These are phyloP conservation scores for Epithemia pelagica DNA, from an alignment of 108 stramenopile species.

Conservation along the genomic window DNA sequence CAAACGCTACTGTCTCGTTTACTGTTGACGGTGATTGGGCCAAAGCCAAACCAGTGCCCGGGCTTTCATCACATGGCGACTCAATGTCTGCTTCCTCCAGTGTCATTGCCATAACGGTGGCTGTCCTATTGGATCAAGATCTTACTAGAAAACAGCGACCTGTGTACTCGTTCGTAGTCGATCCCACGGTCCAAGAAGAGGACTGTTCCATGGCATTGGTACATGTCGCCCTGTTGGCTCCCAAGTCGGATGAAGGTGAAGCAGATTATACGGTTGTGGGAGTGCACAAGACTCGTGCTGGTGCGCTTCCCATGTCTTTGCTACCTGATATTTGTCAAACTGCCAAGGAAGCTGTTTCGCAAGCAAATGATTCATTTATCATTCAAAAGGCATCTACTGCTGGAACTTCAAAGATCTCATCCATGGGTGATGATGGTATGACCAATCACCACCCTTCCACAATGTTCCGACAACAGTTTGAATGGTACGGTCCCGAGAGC, in stretches of 20 bases:
- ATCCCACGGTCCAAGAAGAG: not conserved
- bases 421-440: too few species aligned
- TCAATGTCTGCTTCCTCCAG: too few species aligned
- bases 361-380: not conserved
- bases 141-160: not conserved
- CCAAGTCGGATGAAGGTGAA: too few species aligned
- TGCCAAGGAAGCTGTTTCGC: not conserved
- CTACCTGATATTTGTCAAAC: not conserved
- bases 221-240: not conserved
- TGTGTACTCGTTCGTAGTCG: not conserved
- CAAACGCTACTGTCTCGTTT: not conserved
- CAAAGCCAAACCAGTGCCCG: not conserved
- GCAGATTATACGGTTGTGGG: not conserved
- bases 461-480: not conserved
- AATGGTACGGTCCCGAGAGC: too few species aligned
- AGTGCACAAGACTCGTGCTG: not conserved
- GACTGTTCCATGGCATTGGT: not conserved
- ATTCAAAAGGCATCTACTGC: not conserved
- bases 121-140: not conserved
- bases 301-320: not conserved
- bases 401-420: too few species aligned
- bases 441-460: not conserved
- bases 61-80: not conserved
- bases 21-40: not conserved
- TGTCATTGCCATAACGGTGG: not conserved